A percentile compares a stretch with the other conserved stretches of the same genome.
Conservation (phyloP, 73 alveolate genomes). For the Urostyla sp. region DNA sequence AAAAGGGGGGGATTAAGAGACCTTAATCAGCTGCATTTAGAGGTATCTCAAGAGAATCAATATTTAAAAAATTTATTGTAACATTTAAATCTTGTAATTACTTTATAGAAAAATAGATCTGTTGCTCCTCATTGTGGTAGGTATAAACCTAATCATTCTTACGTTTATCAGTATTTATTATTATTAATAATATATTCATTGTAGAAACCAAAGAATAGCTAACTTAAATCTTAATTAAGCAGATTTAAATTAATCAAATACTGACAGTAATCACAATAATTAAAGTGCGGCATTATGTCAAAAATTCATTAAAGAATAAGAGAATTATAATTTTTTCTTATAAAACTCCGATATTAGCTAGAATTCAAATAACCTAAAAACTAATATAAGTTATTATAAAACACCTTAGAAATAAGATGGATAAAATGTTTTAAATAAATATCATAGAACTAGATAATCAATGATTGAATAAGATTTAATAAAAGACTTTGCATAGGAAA, state of each 20-base stretch:
- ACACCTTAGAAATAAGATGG: too few relatives aligned
- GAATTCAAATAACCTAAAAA: too few relatives aligned
- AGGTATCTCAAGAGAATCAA: constrained; percentile 26
- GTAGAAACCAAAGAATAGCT: constrained; percentile 26
- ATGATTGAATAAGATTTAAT: too few relatives aligned
- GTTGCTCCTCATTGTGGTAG: constrained; percentile 57
- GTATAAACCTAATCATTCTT: constrained; percentile 30
- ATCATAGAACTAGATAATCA: too few relatives aligned
- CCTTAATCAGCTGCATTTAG: constrained; percentile 29
- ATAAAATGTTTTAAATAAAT: too few relatives aligned
- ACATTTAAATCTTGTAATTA: neutral
- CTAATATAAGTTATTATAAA: too few relatives aligned
- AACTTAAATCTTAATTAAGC: constrained; percentile 4
- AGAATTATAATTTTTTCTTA: too few relatives aligned
- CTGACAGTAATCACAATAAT: neutral
- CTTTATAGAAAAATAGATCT: neutral
- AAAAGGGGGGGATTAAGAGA: constrained; percentile 10
- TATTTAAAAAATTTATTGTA: neutral
- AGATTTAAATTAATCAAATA: too few relatives aligned
- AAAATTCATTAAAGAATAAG: neutral
- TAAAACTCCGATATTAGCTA: too few relatives aligned
- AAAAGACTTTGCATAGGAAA: too few relatives aligned
- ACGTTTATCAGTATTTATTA: constrained; percentile 1
- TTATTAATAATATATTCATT: neutral
- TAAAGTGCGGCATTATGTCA: neutral